Evolutionary conservation across 177 flowering plant genomes (phyloP), one percentile per base, ranked within the genome.

Genomic region (Vitis hybrid): DNA sequence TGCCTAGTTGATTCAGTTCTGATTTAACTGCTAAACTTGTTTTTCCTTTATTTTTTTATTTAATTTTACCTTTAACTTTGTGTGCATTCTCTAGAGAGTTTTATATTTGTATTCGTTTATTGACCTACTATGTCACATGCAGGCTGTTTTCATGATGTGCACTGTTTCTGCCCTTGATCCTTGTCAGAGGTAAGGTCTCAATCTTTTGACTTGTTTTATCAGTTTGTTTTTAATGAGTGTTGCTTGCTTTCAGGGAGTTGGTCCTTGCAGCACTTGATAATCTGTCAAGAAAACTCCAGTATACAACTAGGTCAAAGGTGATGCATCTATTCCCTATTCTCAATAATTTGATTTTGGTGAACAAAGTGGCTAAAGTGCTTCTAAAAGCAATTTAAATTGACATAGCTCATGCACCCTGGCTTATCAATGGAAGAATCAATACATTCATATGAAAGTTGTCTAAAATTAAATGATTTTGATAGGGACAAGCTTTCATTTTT

Each of bases 101-200:
- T 24, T 55, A 35, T 55, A 40, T 2, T 52, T 30, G 59, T 55
- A 15, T 55, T 66, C 11, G 2, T 24, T 32, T 21, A 19, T 35
- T 70, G 54, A 63, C 35, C 46, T 51, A 18, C 19, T 56, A 21
- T 2, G 30, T 59, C 19, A 40, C 19, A 27, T 64, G 80, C 87
- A 95, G 99, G 97, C 94, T 59, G 83, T 90, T 74, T 95, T 93
- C 82, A 88, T 87, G 90, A 80, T 89, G 18, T 89, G 96, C 77
- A 90, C 72, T 32, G 66, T 87, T 74, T 84, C 99, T 57, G 96
- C 98, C 12, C 84, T 86, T 74, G 83, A 88, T 81, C 92, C 97
- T 75, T 80, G 81, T 76, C 91, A 84, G 60, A 91, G 99, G 99
- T 92, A 70, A 13, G 17, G 3, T 65, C 61, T 11, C 56, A 19